These are phyloP conservation scores for Botrytis aclada DNA, from an alignment of 2,329 filamentous ascomycete species.

Conservation along the genomic window DNA sequence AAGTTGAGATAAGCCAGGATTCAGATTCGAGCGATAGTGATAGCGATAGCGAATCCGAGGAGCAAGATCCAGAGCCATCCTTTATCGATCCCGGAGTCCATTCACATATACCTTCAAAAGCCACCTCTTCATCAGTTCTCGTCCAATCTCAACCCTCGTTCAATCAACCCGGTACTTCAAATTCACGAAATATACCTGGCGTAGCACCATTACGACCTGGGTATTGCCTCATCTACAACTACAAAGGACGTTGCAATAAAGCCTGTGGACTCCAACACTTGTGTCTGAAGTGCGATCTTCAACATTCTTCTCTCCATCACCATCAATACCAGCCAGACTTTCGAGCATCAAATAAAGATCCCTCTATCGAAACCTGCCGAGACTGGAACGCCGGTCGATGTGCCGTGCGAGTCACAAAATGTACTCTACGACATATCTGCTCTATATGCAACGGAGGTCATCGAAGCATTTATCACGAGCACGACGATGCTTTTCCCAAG, in stretches of 20 bases:
- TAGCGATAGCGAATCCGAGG: background rate
- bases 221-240: conserved; percentile 7
- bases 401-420: background rate
- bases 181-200: background rate
- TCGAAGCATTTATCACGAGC: conserved; percentile 6
- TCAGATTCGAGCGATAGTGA: background rate
- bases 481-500: background rate
- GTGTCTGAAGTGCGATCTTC: conserved; percentile 9
- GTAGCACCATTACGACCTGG: conserved; percentile 4
- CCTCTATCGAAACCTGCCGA: background rate
- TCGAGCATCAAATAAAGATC: background rate
- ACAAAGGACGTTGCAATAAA: conserved; percentile 6
- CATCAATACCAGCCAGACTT: conserved; percentile 10
- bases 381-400: conserved; percentile 1
- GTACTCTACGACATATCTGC: conserved; percentile 6
- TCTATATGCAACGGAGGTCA: background rate
- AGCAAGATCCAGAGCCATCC: background rate
- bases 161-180: background rate
- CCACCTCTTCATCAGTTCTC: background rate
- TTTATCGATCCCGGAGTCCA: background rate
- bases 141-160: background rate
- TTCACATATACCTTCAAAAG: background rate
- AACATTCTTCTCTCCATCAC: background rate
- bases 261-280: conserved; percentile 5
- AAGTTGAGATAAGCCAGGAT: background rate